Evolutionary conservation across 2,329 filamentous ascomycete species (phyloP), one percentile per base, ranked within the genome.

Genomic region (Microcera coccophila): DNA sequence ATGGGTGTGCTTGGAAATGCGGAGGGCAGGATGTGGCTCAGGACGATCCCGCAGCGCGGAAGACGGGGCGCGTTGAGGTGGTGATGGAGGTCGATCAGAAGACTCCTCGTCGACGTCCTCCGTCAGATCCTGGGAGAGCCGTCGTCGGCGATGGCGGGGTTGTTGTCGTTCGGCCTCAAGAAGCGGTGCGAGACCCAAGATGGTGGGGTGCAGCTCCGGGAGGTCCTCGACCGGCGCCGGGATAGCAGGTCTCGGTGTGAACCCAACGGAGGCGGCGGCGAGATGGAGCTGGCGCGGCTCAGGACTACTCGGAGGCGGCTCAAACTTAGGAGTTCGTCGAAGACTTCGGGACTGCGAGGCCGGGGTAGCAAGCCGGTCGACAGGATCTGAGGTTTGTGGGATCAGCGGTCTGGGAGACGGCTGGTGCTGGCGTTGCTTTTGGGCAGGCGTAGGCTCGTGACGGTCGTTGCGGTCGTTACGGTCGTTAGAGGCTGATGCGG

Each of bases 1-100:
- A 52, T 88, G 87, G 36, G 89, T 95, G 52, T 87, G 82, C 56
- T 81, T 84, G 36, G 90, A 95, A 65, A 96, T 84, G 59, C 81
- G 82, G 48, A 76, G 63, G 41, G 69, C 68, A 5, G 72, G 71
- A 49, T 76, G 73, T 32, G 70, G 65, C 41, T 69, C 63, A 38
- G 64, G 59, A 46, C 53, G 62, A 42, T 65, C 54, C 41, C 58
- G 47, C 48, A 60, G 57, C 22, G 60, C 55, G 47, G 62, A 63
- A 47, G 60, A 56, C 39, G 57, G 54, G 41, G 58, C 57, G 37
- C 47, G 48, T 32, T 15, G 7, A 32, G 29, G 15, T 14, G 29
- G 29, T 38, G 57, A 31, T 51, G 53, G 45, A 46, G 55, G 52
- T 45, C 50, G 54, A 47, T 39, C 22, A 35, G 64, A 61, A 39